Evolutionary conservation across 2,329 filamentous ascomycete species (phyloP).

Genomic region (Colletotrichum musae): DNA sequence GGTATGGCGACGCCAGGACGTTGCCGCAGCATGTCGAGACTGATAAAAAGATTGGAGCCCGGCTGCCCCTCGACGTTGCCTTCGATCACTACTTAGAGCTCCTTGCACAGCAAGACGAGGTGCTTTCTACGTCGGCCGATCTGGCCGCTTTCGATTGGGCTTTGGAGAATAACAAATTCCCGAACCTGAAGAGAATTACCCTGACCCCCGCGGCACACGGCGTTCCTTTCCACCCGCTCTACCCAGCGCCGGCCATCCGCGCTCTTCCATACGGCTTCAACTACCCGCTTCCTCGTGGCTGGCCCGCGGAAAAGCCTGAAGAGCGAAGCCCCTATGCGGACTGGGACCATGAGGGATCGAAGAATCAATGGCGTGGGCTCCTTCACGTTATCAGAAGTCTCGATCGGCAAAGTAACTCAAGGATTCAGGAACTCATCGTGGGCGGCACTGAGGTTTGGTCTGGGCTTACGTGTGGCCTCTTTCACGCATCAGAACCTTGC

Average conservation of each 20-base stretch:
- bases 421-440: slow-evolving; percentile 53
- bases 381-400: slow-evolving; percentile 47
- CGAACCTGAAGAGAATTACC: slow-evolving; percentile 52
- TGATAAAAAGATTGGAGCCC: slow-evolving; percentile 8
- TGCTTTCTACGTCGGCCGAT: slow-evolving; percentile 48
- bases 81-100: slow-evolving; percentile 52
- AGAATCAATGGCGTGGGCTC: slow-evolving; percentile 51
- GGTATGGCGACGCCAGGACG: neutral
- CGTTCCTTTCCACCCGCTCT: slow-evolving; percentile 51
- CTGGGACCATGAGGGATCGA: slow-evolving; percentile 9
- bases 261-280: slow-evolving; percentile 56
- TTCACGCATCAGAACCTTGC: slow-evolving; percentile 43
- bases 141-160: slow-evolving; percentile 50
- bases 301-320: slow-evolving; percentile 41
- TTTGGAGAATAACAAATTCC: slow-evolving; percentile 49
- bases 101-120: slow-evolving; percentile 49
- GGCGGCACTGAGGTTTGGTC: slow-evolving; percentile 49
- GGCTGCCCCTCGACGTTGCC: slow-evolving; percentile 20
- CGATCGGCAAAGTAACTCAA: slow-evolving; percentile 29
- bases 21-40: neutral
- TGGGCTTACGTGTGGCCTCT: slow-evolving; percentile 51
- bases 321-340: neutral
- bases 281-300: slow-evolving; percentile 54
- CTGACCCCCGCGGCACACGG: slow-evolving; percentile 58
- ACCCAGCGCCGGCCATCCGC: slow-evolving; percentile 59